A percentile compares a stretch with the other conserved stretches of the same genome.
These are phyloP conservation scores for Blastobotrys attinorum DNA, from an alignment of 805 yeast species.

Conservation along the genomic window DNA sequence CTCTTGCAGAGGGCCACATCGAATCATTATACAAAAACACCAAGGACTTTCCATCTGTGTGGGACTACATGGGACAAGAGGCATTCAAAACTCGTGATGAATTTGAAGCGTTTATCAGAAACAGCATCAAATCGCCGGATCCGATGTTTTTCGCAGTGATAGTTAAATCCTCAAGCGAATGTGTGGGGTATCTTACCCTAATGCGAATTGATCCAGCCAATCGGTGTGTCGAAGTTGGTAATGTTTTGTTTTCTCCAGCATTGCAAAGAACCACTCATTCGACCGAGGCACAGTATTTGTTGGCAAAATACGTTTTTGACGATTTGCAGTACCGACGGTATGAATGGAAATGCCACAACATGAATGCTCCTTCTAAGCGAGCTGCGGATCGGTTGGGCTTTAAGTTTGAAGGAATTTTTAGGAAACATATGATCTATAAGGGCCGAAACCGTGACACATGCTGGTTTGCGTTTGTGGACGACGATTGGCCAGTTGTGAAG, in stretches of 20 bases:
- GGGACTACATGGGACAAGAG: slow-evolving; percentile 19
- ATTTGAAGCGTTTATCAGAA: not conserved
- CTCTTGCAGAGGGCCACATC: slow-evolving; percentile 9
- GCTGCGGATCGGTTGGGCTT: slow-evolving; percentile 30
- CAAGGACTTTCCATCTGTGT: slow-evolving; percentile 6
- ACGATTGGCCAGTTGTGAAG: slow-evolving; percentile 25
- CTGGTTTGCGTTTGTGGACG: slow-evolving; percentile 28
- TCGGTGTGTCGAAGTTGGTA: slow-evolving; percentile 27
- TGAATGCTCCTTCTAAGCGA: slow-evolving; percentile 25
- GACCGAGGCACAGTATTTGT: slow-evolving; percentile 28
- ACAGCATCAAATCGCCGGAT: slow-evolving; percentile 8
- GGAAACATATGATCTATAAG: slow-evolving; percentile 24
- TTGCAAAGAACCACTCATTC: slow-evolving; percentile 24
- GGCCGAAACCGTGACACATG: slow-evolving; percentile 28
- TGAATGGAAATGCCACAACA: slow-evolving; percentile 32
- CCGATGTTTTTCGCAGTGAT: slow-evolving; percentile 20
- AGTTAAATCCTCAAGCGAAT: slow-evolving; percentile 14
- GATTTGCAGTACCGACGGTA: slow-evolving; percentile 26
- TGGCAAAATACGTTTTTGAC: slow-evolving; percentile 26
- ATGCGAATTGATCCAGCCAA: slow-evolving; percentile 24
- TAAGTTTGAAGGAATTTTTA: slow-evolving; percentile 27
- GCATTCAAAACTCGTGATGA: slow-evolving; percentile 13
- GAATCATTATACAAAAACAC: slow-evolving; percentile 11
- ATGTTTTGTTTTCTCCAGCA: slow-evolving; percentile 20
- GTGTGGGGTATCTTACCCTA: slow-evolving; percentile 25